Evolutionary conservation across 208 protist genomes (phyloP), one percentile per base, ranked within the genome.

Genomic region (Angomonas deanei): DNA sequence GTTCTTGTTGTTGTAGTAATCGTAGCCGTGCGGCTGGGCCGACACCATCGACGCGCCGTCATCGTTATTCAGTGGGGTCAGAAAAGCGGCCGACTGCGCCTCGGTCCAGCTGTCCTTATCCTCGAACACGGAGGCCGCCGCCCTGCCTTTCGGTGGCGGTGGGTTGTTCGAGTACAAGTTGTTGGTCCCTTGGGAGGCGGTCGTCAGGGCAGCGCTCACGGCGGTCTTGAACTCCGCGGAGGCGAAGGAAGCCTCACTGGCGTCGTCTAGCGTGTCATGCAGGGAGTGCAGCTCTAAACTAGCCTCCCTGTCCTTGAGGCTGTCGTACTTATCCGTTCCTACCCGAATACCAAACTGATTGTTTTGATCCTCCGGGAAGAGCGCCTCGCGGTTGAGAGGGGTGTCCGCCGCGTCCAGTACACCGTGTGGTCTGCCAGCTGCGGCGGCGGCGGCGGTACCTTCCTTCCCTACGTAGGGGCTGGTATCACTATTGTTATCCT

Each of bases 241-340:
- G 36, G 8, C 36, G 36, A 15, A 15, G 8, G 36, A n/a, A n/a
- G n/a, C n/a, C n/a, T 8, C 23, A 26, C 23, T n/a, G 47, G 21
- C n/a, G 47, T 26, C 47, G 10, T 15, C 47, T 26, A 8, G 10
- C 47, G n/a, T 11, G 47, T 24, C 47, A 6, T 53, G 53, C 28
- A 57, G 27, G 23, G 55, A 55, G 38, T 52, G 62, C 30, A 63
- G 48, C 13, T 61, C 36, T n/a, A n/a, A n/a, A n/a, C n/a, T n/a
- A n/a, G n/a, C 34, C 21, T 53, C 47, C 47, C n/a, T 6, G 11
- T 53, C 47, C n/a, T n/a, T 1, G 4, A 70, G 55, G 42, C 33
- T 27, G 32, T 27, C 47, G 48, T 70, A 70, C 64, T 70, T 70
- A 54, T 70, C 64, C 21, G 39, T 21, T 2, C 64, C 64, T 21